These are phyloP conservation scores for Terfezia claveryi DNA, from an alignment of 495 filamentous ascomycete species.

Conservation along the genomic window DNA sequence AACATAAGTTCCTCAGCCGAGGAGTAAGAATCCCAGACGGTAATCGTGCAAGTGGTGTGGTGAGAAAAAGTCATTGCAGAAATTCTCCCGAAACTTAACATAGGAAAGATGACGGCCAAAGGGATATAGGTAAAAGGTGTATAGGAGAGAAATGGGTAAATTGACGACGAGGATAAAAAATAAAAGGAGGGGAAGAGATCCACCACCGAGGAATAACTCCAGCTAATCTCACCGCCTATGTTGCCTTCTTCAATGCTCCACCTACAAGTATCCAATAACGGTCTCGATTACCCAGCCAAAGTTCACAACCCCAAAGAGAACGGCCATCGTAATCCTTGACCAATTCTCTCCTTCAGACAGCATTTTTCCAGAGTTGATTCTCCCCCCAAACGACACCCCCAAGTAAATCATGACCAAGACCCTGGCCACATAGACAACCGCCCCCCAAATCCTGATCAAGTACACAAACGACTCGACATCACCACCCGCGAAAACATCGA, in stretches of 20 bases:
- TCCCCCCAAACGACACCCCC: background rate
- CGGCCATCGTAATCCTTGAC: background rate
- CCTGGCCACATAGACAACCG: background rate
- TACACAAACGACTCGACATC: background rate
- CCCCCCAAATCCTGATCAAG: background rate
- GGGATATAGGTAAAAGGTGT: too few relatives aligned
- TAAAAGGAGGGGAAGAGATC: too few relatives aligned
- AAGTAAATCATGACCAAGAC: background rate
- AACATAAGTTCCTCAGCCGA: too few relatives aligned
- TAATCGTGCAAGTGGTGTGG: too few relatives aligned
- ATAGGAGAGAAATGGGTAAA: too few relatives aligned
- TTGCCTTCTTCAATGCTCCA: background rate
- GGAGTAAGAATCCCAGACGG: too few relatives aligned
- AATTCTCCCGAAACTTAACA: too few relatives aligned
- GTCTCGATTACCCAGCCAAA: background rate
- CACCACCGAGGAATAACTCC: too few relatives aligned
- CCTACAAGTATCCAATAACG: background rate
- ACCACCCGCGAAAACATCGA: background rate
- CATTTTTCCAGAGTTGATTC: background rate
- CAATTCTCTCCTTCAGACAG: background rate
- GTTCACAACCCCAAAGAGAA: background rate
- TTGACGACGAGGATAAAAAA: too few relatives aligned
- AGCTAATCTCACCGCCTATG: too few relatives aligned
- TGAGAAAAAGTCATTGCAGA: too few relatives aligned
- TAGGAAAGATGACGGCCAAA: too few relatives aligned